Evolutionary conservation across 2,329 filamentous ascomycete genomes (phyloP), one percentile per base, ranked within the genome.

Genomic region (Hymenoscyphus fructigenus): DNA sequence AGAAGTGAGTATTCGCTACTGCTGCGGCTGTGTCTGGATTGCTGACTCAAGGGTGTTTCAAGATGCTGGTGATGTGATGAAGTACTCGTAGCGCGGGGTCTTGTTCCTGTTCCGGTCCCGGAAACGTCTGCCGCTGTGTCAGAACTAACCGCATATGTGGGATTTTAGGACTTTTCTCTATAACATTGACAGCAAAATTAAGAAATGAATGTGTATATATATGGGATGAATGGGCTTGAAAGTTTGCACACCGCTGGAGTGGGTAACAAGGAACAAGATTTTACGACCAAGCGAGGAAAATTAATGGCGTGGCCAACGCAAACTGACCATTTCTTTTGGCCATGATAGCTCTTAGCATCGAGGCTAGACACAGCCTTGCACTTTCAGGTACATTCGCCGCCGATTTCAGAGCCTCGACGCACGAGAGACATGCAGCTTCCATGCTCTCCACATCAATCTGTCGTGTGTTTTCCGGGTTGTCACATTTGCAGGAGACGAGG

Each of bases 401-500:
- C 32, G 91, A 89, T 75, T 91, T 89, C 75, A 92, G 90, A 62
- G 89, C 87, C 67, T 87, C 86, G 67, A 94, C 84, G 71, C 87
- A 90, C 17, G 89, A 84, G 66, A 89, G 84, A 70, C 90, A 91
- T 69, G 85, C 81, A 59, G 84, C 79, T 73, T 91, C 88, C 64
- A 95, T 83, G 63, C 80, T 84, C 32, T 87, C 82, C 15, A 89
- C 85, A 73, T 94, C 88, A 63, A 96, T 83, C 74, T 92, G 85
- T 73, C 90, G 88, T 65, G 87, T 81, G 65, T 85, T 84, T 67
- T 89, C 85, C 58, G 89, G 88, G 60, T 88, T 85, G 76, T 97
- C 94, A 80, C 92, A 96, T 82, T 97, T 97, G 77, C 89, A 94
- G 63, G 92, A 92, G 60, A 96, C 91, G 53, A 97, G 84, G 67